Conservation (phyloP, 305 asterid genomes). For the Fraxinus velutina region DNA sequence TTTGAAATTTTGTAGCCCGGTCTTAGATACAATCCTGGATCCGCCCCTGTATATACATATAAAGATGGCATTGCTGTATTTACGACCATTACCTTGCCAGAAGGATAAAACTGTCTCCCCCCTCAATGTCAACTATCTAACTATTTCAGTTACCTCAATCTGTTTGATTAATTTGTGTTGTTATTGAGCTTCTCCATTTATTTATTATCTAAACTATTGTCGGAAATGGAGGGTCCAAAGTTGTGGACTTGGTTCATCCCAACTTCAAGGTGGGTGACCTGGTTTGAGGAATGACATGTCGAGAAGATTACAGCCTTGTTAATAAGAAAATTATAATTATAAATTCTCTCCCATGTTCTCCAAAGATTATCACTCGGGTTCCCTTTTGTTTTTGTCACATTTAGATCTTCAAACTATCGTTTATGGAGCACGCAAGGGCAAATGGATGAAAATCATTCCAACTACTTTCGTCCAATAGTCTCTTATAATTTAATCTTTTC, state of each 20-base stretch:
- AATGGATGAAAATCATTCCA: background rate
- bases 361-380: too few species aligned
- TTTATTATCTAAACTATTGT: background rate
- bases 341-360: too few species aligned
- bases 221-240: conserved; percentile 23
- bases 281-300: conserved; percentile 53
- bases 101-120: background rate
- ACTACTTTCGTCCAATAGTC: background rate
- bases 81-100: background rate
- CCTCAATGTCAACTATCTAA: background rate
- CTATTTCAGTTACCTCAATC: too few species aligned
- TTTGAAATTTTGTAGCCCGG: too few species aligned
- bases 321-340: background rate
- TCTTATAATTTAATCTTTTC: background rate
- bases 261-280: conserved; percentile 51
- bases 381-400: too few species aligned
- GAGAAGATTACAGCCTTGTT: conserved; percentile 58
- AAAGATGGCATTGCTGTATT: background rate
- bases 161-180: too few species aligned
- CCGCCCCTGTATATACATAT: too few species aligned
- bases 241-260: conserved; percentile 51
- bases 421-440: background rate
- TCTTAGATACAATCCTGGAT: too few species aligned
- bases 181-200: too few species aligned
- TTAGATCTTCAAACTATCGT: background rate